These are phyloP conservation scores for Trichoderma lentiforme DNA, from an alignment of 2,329 filamentous ascomycete species.

Conservation along the genomic window DNA sequence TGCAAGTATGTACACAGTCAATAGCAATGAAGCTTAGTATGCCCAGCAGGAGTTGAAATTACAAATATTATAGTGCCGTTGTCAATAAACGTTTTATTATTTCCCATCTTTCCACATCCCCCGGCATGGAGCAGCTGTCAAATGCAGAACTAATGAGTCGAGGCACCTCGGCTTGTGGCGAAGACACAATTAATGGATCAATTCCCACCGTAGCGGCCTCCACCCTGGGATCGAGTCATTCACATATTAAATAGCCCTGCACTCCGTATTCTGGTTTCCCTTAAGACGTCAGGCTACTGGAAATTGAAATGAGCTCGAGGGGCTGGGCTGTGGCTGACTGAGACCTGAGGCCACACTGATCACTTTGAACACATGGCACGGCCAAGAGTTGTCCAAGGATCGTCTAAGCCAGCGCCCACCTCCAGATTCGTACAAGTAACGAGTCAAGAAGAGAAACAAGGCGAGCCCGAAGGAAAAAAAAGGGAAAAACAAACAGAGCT, in stretches of 20 bases:
- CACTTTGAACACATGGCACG: neutral
- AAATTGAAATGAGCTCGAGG: constrained; percentile 10
- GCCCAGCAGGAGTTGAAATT: neutral
- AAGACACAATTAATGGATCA: neutral
- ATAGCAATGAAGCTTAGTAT: neutral
- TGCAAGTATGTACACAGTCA: neutral
- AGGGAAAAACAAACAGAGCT: neutral
- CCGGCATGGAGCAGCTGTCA: neutral
- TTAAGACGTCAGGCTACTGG: neutral
- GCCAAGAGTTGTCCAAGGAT: neutral
- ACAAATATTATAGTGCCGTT: neutral
- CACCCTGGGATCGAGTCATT: constrained; percentile 11
- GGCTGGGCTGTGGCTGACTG: neutral
- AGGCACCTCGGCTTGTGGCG: neutral
- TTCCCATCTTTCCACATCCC: neutral
- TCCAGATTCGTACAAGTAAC: neutral
- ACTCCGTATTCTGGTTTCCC: neutral
- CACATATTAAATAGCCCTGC: neutral
- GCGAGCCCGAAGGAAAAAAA: neutral
- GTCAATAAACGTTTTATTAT: neutral
- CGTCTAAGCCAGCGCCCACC: neutral
- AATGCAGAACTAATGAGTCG: neutral
- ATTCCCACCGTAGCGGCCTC: neutral
- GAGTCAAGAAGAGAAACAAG: neutral
- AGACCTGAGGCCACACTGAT: neutral